Base-by-base conservation (phyloP, 768 basidiomycete genomes). In the Hygrophorus pudorinus region DNA sequence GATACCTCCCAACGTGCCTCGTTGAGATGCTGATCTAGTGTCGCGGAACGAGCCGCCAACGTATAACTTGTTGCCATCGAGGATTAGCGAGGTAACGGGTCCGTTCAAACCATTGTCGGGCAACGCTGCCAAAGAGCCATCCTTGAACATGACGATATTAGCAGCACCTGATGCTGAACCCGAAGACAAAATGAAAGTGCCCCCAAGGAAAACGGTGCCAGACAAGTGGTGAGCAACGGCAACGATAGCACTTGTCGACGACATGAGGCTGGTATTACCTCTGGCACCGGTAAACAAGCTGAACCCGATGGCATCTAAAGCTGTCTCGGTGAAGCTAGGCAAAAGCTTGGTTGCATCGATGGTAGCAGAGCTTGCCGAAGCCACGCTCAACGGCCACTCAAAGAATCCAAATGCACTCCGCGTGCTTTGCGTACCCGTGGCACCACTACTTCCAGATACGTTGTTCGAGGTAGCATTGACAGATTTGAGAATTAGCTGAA, bases 41-140 rank as follows among this genome's bases (percentile, higher is more conserved):
- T 85, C 81, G 0, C 70, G 72, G 66, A 99, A 99, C 0, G 78
- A 67, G 1, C 96, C 96, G n/a, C 90, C 94, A 32, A 93, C 78
- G 58, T 74, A 96, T 9, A 98, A 61, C 14, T 66, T 67, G 53
- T 85, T 71, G 9, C 75, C 79, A 43, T 71, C 64, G 27, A 84
- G 54, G n/a, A 73, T 66, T 32, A 93, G 58, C 0, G 87, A 73
- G 7, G 73, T 68, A 7, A 98, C 88, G 7, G 72, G 61, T 2
- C 87, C 93, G 56, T 93, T 79, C 43, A 98, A 69, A 8, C 96
- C 96, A 20, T 73, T 72, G 10, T 72, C 65, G 0, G 81, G 56
- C 13, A 92, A 56, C 0, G 71, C 54, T 7, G 65, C 54, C 21
- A 88, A 64, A 3, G 60, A 68, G 2, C 80, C 77, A 50, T 72